Conservation (phyloP, 2,329 filamentous ascomycete species). For the Fusarium sacchari region DNA sequence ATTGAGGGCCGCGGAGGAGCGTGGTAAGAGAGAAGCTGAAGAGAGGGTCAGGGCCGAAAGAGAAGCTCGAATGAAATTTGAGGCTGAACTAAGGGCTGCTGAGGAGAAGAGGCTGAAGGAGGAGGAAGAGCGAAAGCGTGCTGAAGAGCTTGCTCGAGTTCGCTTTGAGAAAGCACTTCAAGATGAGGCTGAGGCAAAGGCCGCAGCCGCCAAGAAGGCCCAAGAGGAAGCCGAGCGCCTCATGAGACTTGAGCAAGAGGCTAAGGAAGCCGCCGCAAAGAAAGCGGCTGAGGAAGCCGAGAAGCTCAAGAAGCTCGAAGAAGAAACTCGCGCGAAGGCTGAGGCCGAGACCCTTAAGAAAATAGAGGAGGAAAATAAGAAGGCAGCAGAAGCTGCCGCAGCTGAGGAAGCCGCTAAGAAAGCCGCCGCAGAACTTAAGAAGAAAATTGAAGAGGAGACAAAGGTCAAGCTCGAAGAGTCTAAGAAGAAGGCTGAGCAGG, state of each 20-base stretch:
- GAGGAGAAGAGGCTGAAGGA: conserved; percentile 55
- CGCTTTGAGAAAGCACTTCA: conserved; percentile 56
- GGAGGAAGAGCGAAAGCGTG: conserved; percentile 52
- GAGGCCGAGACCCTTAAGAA: conserved; percentile 50
- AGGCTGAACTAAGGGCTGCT: conserved; percentile 55
- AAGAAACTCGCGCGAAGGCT: conserved; percentile 53
- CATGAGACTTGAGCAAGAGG: conserved; percentile 52
- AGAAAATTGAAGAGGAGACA: conserved; percentile 66
- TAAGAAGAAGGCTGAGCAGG: conserved; percentile 68
- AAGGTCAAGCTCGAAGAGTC: conserved; percentile 60
- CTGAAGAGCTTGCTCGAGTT: conserved; percentile 59
- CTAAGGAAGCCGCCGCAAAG: conserved; percentile 53
- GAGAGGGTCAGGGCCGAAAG: conserved; percentile 55
- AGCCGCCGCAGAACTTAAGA: conserved; percentile 68
- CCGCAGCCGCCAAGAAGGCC: conserved; percentile 52
- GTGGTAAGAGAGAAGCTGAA: conserved; percentile 58
- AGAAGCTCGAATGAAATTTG: conserved; percentile 51
- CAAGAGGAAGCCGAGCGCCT: conserved; percentile 57
- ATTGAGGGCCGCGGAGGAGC: conserved; percentile 56
- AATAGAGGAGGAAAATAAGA: conserved; percentile 57
- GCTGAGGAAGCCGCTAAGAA: conserved; percentile 63
- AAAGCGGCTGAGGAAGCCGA: conserved; percentile 51
- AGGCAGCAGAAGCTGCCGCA: conserved; percentile 51
- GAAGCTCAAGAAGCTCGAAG: conserved; percentile 56
- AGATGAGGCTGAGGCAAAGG: conserved; percentile 54